Evolutionary conservation across 768 basidiomycete species (phyloP), one percentile per base, ranked within the genome.

Genomic region (Cantharellus cinnabarinus): DNA sequence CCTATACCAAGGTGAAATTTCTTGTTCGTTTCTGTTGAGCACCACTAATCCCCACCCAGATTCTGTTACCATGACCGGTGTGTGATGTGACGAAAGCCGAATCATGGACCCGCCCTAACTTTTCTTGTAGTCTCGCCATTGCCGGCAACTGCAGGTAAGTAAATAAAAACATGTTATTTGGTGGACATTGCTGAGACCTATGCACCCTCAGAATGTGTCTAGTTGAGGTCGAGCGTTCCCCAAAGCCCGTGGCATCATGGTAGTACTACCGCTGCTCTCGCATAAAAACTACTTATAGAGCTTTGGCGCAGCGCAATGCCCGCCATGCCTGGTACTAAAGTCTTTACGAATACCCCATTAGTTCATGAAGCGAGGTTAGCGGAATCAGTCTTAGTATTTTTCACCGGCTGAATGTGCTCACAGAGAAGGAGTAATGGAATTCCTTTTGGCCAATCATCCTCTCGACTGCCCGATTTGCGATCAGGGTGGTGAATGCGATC

Each of bases 341-440:
- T 95, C 10, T 94, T 82, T 69, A 95, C 91, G 40, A 89, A 94
- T 70, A 87, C 86, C 2, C 91, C 91, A 40, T 73, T 91, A 3
- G 85, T 89, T 2, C 88, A 89, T 65, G 83, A 88, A 76, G 88
- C 85, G 64, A 78, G 83, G 85, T 86, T 44, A 42, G 38, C 39
- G 15, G 14, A 39, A 15, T 15, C 42, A 14, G 39, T 7, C 37
- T 41, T 37, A 5, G 5, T 14, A 7, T 10, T 3, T 50, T 34
- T 10, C 20, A 34, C 48, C 1, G 7, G 56, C 62, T 52, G 67
- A 54, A 39, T 15, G 4, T 14, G 42, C 50, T 15, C 58, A 59
- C 66, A 87, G 91, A 29, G 91, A 95, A 71, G 95, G 95, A 56
- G 94, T 98, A 61, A 98, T 99, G 95, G 95, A 98, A 68, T 95